Evolutionary conservation across 768 basidiomycete species (phyloP).

Genomic region (Lactarius sp.): DNA sequence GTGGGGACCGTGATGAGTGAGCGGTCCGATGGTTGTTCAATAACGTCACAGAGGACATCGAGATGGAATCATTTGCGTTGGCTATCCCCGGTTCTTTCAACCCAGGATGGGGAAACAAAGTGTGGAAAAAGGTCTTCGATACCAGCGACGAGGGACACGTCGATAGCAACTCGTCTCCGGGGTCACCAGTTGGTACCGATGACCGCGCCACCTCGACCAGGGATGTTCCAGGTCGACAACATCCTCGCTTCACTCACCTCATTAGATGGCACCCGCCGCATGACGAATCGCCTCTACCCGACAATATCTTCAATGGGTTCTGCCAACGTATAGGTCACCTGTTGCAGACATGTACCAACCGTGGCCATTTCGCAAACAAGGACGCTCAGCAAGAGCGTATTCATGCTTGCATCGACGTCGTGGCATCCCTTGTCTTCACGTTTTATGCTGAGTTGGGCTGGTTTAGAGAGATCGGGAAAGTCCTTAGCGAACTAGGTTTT

Average conservation of each 20-base stretch:
- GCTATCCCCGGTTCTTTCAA: conserved; percentile 14
- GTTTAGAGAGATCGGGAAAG: background rate
- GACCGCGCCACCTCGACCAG: too few relatives aligned
- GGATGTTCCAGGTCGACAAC: background rate
- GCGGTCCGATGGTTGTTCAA: conserved; percentile 8
- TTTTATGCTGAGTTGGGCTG: background rate
- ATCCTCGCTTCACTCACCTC: background rate
- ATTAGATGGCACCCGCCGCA: background rate
- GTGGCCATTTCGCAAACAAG: background rate
- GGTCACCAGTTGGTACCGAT: too few relatives aligned
- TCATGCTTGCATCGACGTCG: background rate
- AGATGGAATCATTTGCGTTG: conserved; percentile 5
- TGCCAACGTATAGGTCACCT: background rate
- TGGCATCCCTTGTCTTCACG: background rate
- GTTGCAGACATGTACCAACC: conserved; percentile 2
- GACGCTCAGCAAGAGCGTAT: conserved; percentile 1
- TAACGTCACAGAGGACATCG: background rate
- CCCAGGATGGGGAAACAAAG: conserved; percentile 3
- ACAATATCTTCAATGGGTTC: background rate
- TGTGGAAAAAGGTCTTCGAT: conserved; percentile 4
- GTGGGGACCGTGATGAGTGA: background rate
- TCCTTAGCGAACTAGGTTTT: background rate
- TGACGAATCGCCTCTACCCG: background rate
- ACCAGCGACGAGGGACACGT: too few relatives aligned
- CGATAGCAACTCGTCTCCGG: too few relatives aligned